Evolutionary conservation across 164 flowering plant genomes (phyloP).

Genomic region (Aristolochia fimbriata): DNA sequence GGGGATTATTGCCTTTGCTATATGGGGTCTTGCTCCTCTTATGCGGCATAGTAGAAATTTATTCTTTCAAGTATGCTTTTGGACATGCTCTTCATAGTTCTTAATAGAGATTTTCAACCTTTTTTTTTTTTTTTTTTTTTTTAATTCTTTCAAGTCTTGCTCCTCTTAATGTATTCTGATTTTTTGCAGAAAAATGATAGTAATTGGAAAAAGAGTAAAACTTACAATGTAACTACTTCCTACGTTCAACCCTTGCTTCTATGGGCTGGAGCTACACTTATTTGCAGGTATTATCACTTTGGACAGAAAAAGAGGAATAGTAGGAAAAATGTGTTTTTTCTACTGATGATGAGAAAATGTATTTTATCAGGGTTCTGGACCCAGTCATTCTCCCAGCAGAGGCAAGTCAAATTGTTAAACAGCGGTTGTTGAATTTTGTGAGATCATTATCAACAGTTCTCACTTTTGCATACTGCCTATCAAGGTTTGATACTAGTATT

Average conservation of each 20-base stretch:
- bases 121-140: too few relatives aligned
- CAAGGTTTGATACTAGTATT: slow-evolving; percentile 37
- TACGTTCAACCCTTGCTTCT: slow-evolving; percentile 76
- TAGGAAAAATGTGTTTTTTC: neutral
- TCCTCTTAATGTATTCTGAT: too few relatives aligned
- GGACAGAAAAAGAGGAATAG: neutral
- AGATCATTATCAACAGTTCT: slow-evolving; percentile 87
- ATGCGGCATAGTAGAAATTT: slow-evolving; percentile 47
- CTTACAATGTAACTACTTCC: slow-evolving; percentile 47
- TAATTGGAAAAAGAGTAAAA: slow-evolving; percentile 76
- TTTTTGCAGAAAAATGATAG: slow-evolving; percentile 51
- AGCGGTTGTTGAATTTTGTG: slow-evolving; percentile 64
- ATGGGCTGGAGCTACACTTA: slow-evolving; percentile 76
- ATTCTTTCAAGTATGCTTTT: slow-evolving; percentile 41
- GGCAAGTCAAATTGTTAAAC: slow-evolving; percentile 75
- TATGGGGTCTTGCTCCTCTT: slow-evolving; percentile 81
- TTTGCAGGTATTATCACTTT: slow-evolving; percentile 56
- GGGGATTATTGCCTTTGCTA: slow-evolving; percentile 54
- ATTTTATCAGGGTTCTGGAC: slow-evolving; percentile 59
- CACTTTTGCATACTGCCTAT: slow-evolving; percentile 78
- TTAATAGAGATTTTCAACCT: neutral
- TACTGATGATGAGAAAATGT: slow-evolving; percentile 1
- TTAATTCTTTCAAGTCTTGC: too few relatives aligned
- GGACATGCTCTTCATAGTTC: neutral
- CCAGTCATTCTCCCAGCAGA: slow-evolving; percentile 74